A percentile compares a stretch with the other conserved stretches of the same genome.
These are phyloP conservation scores for Davidsoniella neocaledoniae DNA, from an alignment of 2,329 filamentous ascomycete species.

Conservation along the genomic window DNA sequence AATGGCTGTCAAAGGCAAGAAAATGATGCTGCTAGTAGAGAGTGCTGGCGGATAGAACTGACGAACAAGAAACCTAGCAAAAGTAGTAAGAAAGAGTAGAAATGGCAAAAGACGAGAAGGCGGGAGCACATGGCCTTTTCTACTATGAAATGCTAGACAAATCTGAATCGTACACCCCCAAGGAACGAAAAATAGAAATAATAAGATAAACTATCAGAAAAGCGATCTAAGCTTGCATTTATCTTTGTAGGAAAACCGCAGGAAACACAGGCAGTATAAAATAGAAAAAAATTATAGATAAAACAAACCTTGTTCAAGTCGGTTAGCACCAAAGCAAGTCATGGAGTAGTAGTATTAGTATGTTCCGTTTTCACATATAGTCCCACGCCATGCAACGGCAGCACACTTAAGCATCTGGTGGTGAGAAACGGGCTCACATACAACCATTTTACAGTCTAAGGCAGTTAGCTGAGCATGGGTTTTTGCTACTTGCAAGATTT, in stretches of 20 bases:
- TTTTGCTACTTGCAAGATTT: too few relatives aligned
- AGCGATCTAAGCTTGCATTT: not conserved
- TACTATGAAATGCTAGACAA: not conserved
- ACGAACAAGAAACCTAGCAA: too few relatives aligned
- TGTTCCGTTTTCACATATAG: too few relatives aligned
- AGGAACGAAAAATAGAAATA: not conserved
- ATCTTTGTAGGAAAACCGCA: not conserved
- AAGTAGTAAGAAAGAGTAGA: not conserved
- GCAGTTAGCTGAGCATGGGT: too few relatives aligned
- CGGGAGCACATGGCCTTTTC: not conserved
- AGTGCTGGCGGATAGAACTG: too few relatives aligned
- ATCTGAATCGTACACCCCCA: not conserved
- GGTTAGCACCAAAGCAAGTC: not conserved
- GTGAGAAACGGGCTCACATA: too few relatives aligned
- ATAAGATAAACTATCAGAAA: not conserved
- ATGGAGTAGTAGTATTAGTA: not conserved
- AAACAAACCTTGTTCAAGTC: too few relatives aligned
- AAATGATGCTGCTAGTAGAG: too few relatives aligned
- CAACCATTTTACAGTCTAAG: too few relatives aligned
- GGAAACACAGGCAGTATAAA: not conserved
- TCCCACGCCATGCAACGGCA: too few relatives aligned
- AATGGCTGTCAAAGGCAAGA: too few relatives aligned
- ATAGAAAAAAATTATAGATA: not conserved
- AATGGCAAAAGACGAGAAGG: not conserved
- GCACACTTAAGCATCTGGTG: too few relatives aligned